Evolutionary conservation across 306 rosid species (phyloP).

Genomic region (Vachellia collinsii): DNA sequence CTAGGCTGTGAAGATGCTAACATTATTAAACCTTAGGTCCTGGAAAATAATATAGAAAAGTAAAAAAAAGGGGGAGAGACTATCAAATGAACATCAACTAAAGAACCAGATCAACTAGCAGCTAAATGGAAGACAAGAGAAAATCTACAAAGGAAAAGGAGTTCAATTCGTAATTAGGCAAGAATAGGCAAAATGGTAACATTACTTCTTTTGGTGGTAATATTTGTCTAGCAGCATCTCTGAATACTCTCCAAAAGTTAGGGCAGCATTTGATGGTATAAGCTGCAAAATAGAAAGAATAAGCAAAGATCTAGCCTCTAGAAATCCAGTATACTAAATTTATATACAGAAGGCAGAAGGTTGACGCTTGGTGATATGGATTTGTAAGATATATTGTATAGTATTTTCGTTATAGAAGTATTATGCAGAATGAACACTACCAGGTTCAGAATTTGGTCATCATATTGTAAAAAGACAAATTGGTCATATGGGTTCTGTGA

Average conservation of each 20-base stretch:
- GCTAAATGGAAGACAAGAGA: constrained; percentile 21
- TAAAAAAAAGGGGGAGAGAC: not conserved
- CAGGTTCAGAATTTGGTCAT: constrained; percentile 12
- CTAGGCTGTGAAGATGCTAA: too few relatives aligned
- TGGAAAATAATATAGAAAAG: constrained; percentile 4
- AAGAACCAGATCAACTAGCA: constrained; percentile 18
- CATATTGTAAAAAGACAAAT: not conserved
- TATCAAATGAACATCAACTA: constrained; percentile 12
- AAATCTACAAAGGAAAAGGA: constrained; percentile 8
- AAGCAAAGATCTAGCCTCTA: constrained; percentile 13
- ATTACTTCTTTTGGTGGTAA: constrained; percentile 58
- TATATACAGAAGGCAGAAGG: constrained; percentile 6
- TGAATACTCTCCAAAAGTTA: constrained; percentile 88
- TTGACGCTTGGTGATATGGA: not conserved
- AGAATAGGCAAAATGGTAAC: constrained; percentile 19
- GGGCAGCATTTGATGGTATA: constrained; percentile 64
- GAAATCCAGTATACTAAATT: not conserved
- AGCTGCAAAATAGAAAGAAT: constrained; percentile 49
- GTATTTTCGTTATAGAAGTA: not conserved
- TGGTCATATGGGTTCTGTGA: not conserved
- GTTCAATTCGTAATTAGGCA: constrained; percentile 17
- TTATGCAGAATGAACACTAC: not conserved
- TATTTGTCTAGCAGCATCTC: constrained; percentile 90
- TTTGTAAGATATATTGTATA: not conserved
- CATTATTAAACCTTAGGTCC: constrained; percentile 20